phyloP scores from a whole-genome alignment of 2,329 filamentous ascomycete genomes.

The Podosphaera fusca region DNA sequence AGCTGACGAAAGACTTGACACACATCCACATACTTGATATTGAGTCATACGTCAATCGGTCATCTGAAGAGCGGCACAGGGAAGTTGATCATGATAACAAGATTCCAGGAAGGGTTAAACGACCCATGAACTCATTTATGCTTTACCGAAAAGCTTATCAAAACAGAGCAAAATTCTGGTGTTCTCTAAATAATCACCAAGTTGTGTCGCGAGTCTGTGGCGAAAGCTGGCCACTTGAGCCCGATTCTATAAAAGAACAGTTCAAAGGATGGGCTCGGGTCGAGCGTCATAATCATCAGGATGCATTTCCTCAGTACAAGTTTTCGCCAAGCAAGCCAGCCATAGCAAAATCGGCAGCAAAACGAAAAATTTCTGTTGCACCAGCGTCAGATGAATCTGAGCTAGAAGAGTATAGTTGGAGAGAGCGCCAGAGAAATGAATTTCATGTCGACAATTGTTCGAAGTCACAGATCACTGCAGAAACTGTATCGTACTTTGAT shows the following conservation, averaged over 20 bases:
- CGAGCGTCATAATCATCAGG: conserved; percentile 65
- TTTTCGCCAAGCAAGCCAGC: conserved; percentile 61
- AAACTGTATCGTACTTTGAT: too few species aligned
- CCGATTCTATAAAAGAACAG: conserved; percentile 43
- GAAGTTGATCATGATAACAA: conserved; percentile 47
- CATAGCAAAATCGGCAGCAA: conserved; percentile 19
- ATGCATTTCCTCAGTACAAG: conserved; percentile 78
- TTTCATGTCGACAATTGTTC: too few species aligned
- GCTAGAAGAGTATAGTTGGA: conserved; percentile 24
- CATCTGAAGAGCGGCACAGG: conserved; percentile 36
- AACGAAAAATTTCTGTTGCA: conserved; percentile 23
- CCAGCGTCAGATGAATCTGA: conserved; percentile 20
- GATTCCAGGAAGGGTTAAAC: conserved; percentile 52
- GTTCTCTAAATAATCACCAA: conserved; percentile 77
- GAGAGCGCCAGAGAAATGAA: conserved; percentile 7
- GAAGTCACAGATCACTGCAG: too few species aligned
- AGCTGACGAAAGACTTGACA: conserved; percentile 39
- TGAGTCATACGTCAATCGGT: conserved; percentile 52
- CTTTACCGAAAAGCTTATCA: conserved; percentile 86
- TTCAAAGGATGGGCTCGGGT: conserved; percentile 61
- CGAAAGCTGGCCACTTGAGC: conserved; percentile 64
- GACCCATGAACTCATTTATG: conserved; percentile 97
- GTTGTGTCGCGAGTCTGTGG: conserved; percentile 75
- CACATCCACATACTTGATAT: conserved; percentile 53
- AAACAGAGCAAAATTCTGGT: conserved; percentile 61